phyloP scores from a whole-genome alignment of 495 filamentous ascomycete species.

The Massariosphaeria phaeospora region DNA sequence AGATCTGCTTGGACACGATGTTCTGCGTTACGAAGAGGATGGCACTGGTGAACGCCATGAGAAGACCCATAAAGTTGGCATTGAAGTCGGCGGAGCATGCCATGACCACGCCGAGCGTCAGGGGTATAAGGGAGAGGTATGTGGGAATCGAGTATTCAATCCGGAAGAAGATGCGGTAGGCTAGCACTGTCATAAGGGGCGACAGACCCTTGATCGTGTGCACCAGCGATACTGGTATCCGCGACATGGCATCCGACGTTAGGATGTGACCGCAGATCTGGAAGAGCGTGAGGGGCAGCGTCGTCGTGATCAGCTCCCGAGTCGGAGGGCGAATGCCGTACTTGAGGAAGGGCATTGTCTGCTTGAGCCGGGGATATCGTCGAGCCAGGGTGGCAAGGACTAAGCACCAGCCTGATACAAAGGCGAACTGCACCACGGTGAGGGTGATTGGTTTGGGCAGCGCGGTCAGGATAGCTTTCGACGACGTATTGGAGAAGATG shows the following conservation, averaged over 20 bases:
- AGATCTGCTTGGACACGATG: constrained; percentile 98
- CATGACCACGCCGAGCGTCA: constrained; percentile 89
- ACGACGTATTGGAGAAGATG: constrained; percentile 93
- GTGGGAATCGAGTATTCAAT: constrained; percentile 84
- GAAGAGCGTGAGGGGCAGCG: constrained; percentile 84
- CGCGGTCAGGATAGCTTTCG: constrained; percentile 91
- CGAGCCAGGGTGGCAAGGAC: constrained; percentile 67
- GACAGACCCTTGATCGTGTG: constrained; percentile 99
- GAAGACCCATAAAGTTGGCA: constrained; percentile 80
- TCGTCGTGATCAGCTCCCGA: constrained; percentile 76
- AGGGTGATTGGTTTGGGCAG: constrained; percentile 89
- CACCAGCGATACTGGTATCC: constrained; percentile 93
- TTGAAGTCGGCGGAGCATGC: constrained; percentile 87
- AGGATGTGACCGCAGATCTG: constrained; percentile 92
- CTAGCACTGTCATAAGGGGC: constrained; percentile 89
- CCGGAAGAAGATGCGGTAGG: constrained; percentile 81
- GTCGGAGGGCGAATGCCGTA: constrained; percentile 77
- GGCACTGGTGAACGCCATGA: constrained; percentile 79
- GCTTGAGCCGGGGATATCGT: constrained; percentile 61
- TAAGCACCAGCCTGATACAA: constrained; percentile 86
- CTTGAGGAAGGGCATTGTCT: constrained; percentile 68
- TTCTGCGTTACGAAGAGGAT: constrained; percentile 98
- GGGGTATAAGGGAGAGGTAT: constrained; percentile 85
- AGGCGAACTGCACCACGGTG: constrained; percentile 90
- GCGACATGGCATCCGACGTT: constrained; percentile 84